Evolutionary conservation across 352 stramenopile species (phyloP).

Genomic region (Phytophthora foliorum): DNA sequence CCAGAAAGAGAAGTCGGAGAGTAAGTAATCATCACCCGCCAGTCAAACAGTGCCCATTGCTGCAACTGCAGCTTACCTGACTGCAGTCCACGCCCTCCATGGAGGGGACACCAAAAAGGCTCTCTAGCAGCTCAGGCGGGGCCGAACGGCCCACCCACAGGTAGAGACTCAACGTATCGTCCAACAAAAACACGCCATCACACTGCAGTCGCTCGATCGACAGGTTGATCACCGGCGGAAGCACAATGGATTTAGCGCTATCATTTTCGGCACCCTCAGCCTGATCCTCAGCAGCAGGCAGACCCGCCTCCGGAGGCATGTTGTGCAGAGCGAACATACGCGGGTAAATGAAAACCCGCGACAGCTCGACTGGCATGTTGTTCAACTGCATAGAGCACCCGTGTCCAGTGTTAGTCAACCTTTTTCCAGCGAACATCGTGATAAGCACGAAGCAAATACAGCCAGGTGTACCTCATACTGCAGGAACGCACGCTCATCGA

Average conservation of each 20-base stretch:
- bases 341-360: constrained; percentile 97
- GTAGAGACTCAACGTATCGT: constrained; percentile 97
- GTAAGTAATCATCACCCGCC: constrained; percentile 35
- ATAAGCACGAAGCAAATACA: constrained; percentile 3
- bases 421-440: constrained; percentile 1
- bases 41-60: constrained; percentile 13
- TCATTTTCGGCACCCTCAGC: constrained; percentile 26
- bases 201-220: constrained; percentile 95
- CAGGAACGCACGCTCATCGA: constrained; percentile 95
- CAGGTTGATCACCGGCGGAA: constrained; percentile 95
- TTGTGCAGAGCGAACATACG: constrained; percentile 96
- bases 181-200: constrained; percentile 97
- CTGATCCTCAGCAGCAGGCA: constrained; percentile 70
- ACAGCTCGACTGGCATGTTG: constrained; percentile 95
- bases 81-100: constrained; percentile 96
- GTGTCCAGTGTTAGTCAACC: constrained; percentile 20
- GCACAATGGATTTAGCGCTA: constrained; percentile 63
- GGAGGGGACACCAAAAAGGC: constrained; percentile 95
- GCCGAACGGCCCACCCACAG: constrained; percentile 96
- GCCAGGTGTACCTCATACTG: constrained; percentile 81
- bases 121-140: constrained; percentile 87
- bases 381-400: constrained; percentile 68
- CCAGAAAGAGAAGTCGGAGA: constrained; percentile 16
- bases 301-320: constrained; percentile 89
- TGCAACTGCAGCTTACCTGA: constrained; percentile 50